Base-by-base conservation (phyloP, 208 protist genomes). In the Trypanosoma platydactyli region DNA sequence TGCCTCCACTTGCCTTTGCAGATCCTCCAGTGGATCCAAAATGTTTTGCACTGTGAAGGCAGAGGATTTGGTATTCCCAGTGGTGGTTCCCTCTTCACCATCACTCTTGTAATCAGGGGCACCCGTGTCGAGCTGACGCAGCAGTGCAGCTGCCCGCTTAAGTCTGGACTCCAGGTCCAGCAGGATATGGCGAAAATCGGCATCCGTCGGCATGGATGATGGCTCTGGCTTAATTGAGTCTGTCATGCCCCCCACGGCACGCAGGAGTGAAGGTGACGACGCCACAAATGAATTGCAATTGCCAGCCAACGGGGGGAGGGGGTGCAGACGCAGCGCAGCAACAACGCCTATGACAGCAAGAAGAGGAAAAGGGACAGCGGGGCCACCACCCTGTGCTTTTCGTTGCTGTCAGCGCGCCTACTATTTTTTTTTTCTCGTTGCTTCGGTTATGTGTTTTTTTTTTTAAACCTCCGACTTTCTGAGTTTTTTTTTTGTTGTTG, bases 151-250 rank as follows among this genome's bases (percentile, higher is more conserved):
- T 1, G 60, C 48, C 13, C 33, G 25, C 3, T 30, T 41, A n/a
- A 73, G 18, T 38, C 46, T 33, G 12, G 5, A 27, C 50, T 73
- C 68, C 22, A 73, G 53, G 18, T 73, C 51, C 38, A 35, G 41
- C 11, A 72, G 40, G 27, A 58, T 40, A 15, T 65, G 5, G 30
- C 29, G 56, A 49, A 72, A 29, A n/a, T 65, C 53, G 6, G 53
- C 33, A 9, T 38, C 33, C 33, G 33, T 3, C 9, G 33, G 33
- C 5, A 38, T 38, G 5, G 33, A 38, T 38, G 33, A 38, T 38
- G 33, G 5, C 3, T 38, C 33, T 38, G 33, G 5, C 33, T 38
- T 9, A 38, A 38, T 3, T 38, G 33, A 9, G 33, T 38, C 5
- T 9, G 5, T 9, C 33, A 38, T 38, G 33, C 9, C 33, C 9